These are phyloP conservation scores for Fusarium avenaceum DNA, from an alignment of 2,329 filamentous ascomycete genomes.

Conservation along the genomic window DNA sequence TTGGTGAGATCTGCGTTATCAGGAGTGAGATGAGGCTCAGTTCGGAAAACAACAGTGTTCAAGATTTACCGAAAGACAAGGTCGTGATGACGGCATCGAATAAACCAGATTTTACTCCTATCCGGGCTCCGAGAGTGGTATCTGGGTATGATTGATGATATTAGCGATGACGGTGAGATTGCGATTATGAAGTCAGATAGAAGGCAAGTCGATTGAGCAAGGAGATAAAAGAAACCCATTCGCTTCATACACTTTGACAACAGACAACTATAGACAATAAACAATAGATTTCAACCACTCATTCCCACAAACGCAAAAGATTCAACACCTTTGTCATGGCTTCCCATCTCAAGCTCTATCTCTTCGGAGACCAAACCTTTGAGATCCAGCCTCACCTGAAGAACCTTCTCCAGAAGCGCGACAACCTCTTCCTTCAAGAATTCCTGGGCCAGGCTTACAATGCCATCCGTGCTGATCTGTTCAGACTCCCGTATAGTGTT, in stretches of 20 bases:
- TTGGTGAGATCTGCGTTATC: slow-evolving; percentile 1
- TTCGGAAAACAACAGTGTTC: slow-evolving; percentile 1
- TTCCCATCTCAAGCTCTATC: slow-evolving; percentile 30
- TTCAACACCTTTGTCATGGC: slow-evolving; percentile 41
- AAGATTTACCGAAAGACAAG: not conserved
- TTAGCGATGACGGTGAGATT: not conserved
- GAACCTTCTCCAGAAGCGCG: slow-evolving; percentile 34
- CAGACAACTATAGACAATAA: slow-evolving; percentile 12
- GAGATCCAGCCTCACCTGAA: slow-evolving; percentile 37
- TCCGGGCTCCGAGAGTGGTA: slow-evolving; percentile 20
- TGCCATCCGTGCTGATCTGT: slow-evolving; percentile 33
- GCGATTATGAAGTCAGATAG: not conserved
- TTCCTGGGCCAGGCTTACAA: slow-evolving; percentile 39
- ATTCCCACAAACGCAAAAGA: slow-evolving; percentile 16
- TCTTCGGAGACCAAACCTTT: slow-evolving; percentile 43
- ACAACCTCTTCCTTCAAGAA: slow-evolving; percentile 42
- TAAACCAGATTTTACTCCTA: not conserved
- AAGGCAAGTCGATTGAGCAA: not conserved
- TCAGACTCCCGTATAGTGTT: slow-evolving; percentile 28
- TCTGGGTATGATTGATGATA: not conserved
- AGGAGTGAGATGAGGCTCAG: slow-evolving; percentile 13
- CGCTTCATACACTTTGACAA: not conserved
- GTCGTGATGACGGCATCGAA: slow-evolving; percentile 1
- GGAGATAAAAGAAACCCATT: slow-evolving; percentile 21
- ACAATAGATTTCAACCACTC: slow-evolving; percentile 28